These are phyloP conservation scores for Fusarium tricinctum DNA, from an alignment of 2,329 filamentous ascomycete species.

Conservation along the genomic window DNA sequence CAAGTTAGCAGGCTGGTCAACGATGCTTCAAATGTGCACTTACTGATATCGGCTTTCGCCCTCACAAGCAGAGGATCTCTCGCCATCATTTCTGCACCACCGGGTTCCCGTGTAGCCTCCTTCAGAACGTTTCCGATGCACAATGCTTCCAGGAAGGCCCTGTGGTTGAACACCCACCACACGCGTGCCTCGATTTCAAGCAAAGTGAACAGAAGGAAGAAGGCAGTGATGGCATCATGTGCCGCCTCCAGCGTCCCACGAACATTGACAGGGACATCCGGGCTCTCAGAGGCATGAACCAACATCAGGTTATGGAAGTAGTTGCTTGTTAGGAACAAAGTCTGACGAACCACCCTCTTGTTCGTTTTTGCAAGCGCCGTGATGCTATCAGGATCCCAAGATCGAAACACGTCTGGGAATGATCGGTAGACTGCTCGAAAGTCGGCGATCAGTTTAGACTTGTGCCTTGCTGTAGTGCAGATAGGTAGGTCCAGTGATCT, in stretches of 20 bases:
- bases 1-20: slow-evolving; percentile 19
- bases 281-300: slow-evolving; percentile 78
- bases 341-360: slow-evolving; percentile 78
- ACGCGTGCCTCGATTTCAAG: slow-evolving; percentile 80
- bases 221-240: slow-evolving; percentile 79
- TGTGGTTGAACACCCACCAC: slow-evolving; percentile 89
- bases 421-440: slow-evolving; percentile 80
- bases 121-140: slow-evolving; percentile 74
- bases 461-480: slow-evolving; percentile 76
- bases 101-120: slow-evolving; percentile 63
- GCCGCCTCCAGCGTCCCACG: slow-evolving; percentile 80
- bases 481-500: slow-evolving; percentile 81
- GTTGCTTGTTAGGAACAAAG: slow-evolving; percentile 83
- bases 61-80: slow-evolving; percentile 72
- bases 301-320: slow-evolving; percentile 88
- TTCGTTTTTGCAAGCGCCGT: slow-evolving; percentile 69
- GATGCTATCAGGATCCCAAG: slow-evolving; percentile 73
- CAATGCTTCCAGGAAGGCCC: slow-evolving; percentile 81
- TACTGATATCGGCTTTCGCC: slow-evolving; percentile 72
- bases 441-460: slow-evolving; percentile 76
- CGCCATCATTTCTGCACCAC: slow-evolving; percentile 60
- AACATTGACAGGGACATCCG: slow-evolving; percentile 74
- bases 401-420: slow-evolving; percentile 78
- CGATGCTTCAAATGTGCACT: slow-evolving; percentile 48
- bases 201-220: slow-evolving; percentile 79